A percentile compares a stretch with the other conserved stretches of the same genome.
These are phyloP conservation scores for Aspergillus pseudoterreus DNA, from an alignment of 2,329 filamentous ascomycete species.

Conservation along the genomic window DNA sequence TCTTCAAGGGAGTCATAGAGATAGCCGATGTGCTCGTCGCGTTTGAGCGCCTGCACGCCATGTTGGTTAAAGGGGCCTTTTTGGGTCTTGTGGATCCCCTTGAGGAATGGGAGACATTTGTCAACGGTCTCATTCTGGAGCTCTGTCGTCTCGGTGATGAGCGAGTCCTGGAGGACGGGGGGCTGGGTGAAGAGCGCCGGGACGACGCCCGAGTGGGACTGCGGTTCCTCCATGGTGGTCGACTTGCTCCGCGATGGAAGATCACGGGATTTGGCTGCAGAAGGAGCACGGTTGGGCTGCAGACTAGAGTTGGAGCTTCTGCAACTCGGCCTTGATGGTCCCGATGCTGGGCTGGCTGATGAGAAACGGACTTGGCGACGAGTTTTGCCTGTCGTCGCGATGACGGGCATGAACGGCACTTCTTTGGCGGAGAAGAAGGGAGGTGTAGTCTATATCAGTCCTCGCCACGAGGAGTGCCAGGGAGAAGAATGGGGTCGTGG, in stretches of 20 bases:
- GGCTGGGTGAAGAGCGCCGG: constrained; percentile 40
- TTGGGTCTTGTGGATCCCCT: constrained; percentile 46
- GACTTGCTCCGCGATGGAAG: constrained; percentile 5
- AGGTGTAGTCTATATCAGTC: not conserved
- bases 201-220: constrained; percentile 30
- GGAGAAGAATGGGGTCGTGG: not conserved
- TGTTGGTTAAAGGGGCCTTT: constrained; percentile 59
- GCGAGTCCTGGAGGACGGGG: constrained; percentile 62
- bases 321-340: constrained; percentile 13
- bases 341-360: constrained; percentile 21
- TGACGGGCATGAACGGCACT: constrained; percentile 28
- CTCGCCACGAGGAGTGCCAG: not conserved
- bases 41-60: constrained; percentile 72
- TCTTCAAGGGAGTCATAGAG: constrained; percentile 49
- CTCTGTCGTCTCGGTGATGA: constrained; percentile 65
- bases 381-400: constrained; percentile 29
- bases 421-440: not conserved
- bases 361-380: constrained; percentile 40
- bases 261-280: constrained; percentile 9
- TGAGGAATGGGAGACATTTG: constrained; percentile 66
- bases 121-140: constrained; percentile 66
- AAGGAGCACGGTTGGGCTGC: constrained; percentile 13
- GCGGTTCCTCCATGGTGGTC: constrained; percentile 21
- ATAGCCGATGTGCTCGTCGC: constrained; percentile 52
- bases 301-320: constrained; percentile 7